Evolutionary conservation across 495 filamentous ascomycete genomes (phyloP).

Genomic region (Penicillium salamii): DNA sequence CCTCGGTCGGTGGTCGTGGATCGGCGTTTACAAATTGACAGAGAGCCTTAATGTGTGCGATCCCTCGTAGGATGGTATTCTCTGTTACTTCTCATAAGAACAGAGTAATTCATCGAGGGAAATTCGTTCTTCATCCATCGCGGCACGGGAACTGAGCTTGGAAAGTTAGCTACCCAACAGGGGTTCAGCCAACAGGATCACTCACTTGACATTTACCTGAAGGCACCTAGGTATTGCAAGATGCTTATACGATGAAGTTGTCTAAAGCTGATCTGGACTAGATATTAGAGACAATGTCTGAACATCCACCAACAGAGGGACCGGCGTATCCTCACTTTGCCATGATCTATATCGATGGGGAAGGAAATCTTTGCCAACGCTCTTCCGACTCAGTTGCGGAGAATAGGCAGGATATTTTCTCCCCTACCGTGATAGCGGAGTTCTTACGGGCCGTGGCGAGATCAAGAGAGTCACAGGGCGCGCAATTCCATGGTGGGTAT

Average conservation of each 20-base stretch:
- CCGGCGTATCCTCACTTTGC: slow-evolving; percentile 33
- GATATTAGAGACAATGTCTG: slow-evolving; percentile 25
- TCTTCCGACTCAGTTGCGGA: slow-evolving; percentile 34
- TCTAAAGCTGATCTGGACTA: slow-evolving; percentile 6
- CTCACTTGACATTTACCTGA: background rate
- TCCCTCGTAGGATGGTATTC: background rate
- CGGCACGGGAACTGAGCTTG: background rate
- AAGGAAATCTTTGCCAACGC: slow-evolving; percentile 35
- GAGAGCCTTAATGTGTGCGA: background rate
- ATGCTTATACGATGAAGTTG: background rate
- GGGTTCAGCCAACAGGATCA: background rate
- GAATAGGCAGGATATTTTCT: slow-evolving; percentile 32
- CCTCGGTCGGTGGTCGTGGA: background rate
- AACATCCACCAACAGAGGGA: slow-evolving; percentile 22
- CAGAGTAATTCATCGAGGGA: background rate
- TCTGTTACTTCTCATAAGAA: background rate
- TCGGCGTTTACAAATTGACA: background rate
- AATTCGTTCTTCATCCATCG: background rate
- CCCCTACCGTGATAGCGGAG: slow-evolving; percentile 32
- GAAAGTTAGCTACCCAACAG: background rate
- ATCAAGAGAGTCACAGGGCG: slow-evolving; percentile 17
- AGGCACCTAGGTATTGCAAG: slow-evolving; percentile 14
- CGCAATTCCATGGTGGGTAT: slow-evolving; percentile 17
- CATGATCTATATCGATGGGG: slow-evolving; percentile 37
- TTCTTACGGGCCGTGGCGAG: slow-evolving; percentile 37